These are phyloP conservation scores for Ascochyta viciae-villosae DNA, from an alignment of 2,329 filamentous ascomycete species.

Conservation along the genomic window DNA sequence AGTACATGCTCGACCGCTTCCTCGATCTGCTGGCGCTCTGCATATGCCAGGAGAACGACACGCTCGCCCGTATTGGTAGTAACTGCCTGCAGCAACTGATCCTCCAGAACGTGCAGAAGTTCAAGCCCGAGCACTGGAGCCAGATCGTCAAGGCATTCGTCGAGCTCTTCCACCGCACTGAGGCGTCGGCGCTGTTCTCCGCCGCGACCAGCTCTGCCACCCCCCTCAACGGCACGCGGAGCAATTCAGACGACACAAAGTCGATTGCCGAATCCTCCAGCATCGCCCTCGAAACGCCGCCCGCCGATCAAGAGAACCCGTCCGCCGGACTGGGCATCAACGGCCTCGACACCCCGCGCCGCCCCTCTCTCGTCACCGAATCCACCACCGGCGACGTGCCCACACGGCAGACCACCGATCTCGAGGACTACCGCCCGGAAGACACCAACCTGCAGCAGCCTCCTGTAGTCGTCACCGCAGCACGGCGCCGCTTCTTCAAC, in stretches of 20 bases:
- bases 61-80: slow-evolving; percentile 95
- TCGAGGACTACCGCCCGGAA: slow-evolving; percentile 89
- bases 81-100: slow-evolving; percentile 98
- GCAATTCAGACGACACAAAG: slow-evolving; percentile 54
- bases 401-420: slow-evolving; percentile 52
- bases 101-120: slow-evolving; percentile 93
- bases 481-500: slow-evolving; percentile 95
- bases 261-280: slow-evolving; percentile 43
- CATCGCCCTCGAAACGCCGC: slow-evolving; percentile 43
- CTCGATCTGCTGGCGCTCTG: slow-evolving; percentile 91
- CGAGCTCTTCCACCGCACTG: slow-evolving; percentile 92
- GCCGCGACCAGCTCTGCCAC: slow-evolving; percentile 66
- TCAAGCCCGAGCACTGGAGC: slow-evolving; percentile 84
- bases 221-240: slow-evolving; percentile 57
- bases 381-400: slow-evolving; percentile 41
- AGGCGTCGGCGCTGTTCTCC: slow-evolving; percentile 93
- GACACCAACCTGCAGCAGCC: slow-evolving; percentile 75
- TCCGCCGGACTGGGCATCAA: slow-evolving; percentile 57
- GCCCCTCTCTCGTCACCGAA: slow-evolving; percentile 42
- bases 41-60: slow-evolving; percentile 99
- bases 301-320: slow-evolving; percentile 33
- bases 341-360: slow-evolving; percentile 41
- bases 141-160: slow-evolving; percentile 97
- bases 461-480: slow-evolving; percentile 89
- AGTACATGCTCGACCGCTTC: slow-evolving; percentile 99